Conservation (phyloP, 2,329 filamentous ascomycete genomes). For the Hypoxylon rubiginosum region DNA sequence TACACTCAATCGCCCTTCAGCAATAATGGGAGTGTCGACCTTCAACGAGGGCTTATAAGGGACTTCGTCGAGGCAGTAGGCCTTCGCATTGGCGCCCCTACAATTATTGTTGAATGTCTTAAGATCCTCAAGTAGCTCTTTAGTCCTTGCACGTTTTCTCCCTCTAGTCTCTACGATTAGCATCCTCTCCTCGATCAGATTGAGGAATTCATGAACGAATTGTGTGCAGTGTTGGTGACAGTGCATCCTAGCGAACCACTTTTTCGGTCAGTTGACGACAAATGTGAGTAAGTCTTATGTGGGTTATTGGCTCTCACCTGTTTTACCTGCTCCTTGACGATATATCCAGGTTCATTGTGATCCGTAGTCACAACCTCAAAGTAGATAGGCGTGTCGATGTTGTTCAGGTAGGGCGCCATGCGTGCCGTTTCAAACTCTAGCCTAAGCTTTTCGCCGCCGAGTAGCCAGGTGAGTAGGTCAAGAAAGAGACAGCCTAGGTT, state of each 20-base stretch:
- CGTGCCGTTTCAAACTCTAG: background rate
- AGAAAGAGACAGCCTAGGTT: conserved; percentile 37
- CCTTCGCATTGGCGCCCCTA: background rate
- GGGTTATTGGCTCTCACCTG: background rate
- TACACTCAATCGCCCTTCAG: conserved; percentile 3
- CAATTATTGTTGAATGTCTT: conserved; percentile 1
- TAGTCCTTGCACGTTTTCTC: conserved; percentile 12
- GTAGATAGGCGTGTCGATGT: conserved; percentile 3
- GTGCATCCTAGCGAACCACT: conserved; percentile 29
- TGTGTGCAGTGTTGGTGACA: conserved; percentile 11
- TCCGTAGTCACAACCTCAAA: conserved; percentile 13
- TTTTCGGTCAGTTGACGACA: background rate
- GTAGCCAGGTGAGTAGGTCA: conserved; percentile 26
- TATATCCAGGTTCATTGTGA: background rate
- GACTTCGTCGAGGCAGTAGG: conserved; percentile 6
- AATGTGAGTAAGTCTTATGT: background rate
- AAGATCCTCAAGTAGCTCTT: background rate
- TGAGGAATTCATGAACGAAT: conserved; percentile 22
- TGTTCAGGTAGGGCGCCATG: background rate
- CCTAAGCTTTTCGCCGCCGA: conserved; percentile 19
- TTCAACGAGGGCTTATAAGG: background rate
- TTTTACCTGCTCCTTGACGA: conserved; percentile 17
- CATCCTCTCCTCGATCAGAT: conserved; percentile 22
- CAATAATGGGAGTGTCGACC: background rate
- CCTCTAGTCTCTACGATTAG: conserved; percentile 16